Percentiles rank a stretch among this genome's conserved stretches.
These are phyloP conservation scores for Saccharum officinarum DNA, from an alignment of 176 grass and related monocot genomes.

Conservation along the genomic window DNA sequence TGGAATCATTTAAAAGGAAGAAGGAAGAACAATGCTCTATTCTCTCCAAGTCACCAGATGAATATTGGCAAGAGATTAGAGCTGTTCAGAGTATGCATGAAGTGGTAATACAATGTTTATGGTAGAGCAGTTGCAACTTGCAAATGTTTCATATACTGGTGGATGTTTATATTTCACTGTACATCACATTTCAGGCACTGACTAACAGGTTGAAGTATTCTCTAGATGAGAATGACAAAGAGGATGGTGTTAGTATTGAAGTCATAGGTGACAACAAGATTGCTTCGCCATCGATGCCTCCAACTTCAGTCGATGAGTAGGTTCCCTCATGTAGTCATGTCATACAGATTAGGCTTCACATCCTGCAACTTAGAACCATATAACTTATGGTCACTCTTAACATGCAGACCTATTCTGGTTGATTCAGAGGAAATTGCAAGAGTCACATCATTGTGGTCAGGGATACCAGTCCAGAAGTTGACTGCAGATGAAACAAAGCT, in stretches of 20 bases:
- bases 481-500: constrained; percentile 82
- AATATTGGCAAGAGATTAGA: constrained; percentile 97
- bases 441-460: constrained; percentile 89
- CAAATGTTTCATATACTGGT: constrained; percentile 26
- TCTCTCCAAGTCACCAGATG: constrained; percentile 83
- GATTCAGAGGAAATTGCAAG: constrained; percentile 89
- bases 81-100: constrained; percentile 90
- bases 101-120: constrained; percentile 53
- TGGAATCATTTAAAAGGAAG: constrained; percentile 91
- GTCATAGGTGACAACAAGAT: constrained; percentile 29
- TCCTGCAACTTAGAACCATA: constrained; percentile 13
- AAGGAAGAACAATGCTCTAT: constrained; percentile 77
- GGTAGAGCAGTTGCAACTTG: constrained; percentile 11
- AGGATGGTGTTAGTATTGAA: constrained; percentile 41
- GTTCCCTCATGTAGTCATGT: constrained; percentile 31
- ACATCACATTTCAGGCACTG: constrained; percentile 49
- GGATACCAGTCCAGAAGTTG: constrained; percentile 89
- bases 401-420: constrained; percentile 62
- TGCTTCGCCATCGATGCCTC: constrained; percentile 18
- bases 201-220: constrained; percentile 89
- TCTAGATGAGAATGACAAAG: constrained; percentile 51
- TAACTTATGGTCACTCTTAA: constrained; percentile 1
- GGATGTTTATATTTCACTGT: constrained; percentile 29
- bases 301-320: constrained; percentile 59
- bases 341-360: constrained; percentile 20